A percentile compares a stretch with the other conserved stretches of the same genome.
Evolutionary conservation across 352 stramenopile genomes (phyloP).

Genomic region (Thraustochytrium striatum): DNA sequence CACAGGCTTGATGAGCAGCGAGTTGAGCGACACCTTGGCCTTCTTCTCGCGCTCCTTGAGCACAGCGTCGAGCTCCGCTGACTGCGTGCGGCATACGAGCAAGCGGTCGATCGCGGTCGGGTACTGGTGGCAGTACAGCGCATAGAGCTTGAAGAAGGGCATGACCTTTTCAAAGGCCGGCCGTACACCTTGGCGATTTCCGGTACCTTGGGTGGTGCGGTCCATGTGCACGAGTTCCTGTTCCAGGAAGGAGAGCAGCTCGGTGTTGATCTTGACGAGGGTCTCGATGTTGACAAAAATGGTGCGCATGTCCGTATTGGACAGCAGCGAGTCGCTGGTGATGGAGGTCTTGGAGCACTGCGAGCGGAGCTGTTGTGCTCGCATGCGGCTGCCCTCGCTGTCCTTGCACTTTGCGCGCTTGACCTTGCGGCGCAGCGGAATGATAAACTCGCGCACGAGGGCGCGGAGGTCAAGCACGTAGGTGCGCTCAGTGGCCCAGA

Average conservation of each 20-base stretch:
- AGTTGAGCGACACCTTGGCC: constrained; percentile 9
- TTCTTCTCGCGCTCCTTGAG: constrained; percentile 34
- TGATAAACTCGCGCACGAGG: constrained; percentile 44
- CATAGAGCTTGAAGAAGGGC: constrained; percentile 51
- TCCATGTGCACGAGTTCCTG: constrained; percentile 28
- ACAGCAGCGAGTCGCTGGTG: background rate
- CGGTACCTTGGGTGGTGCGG: background rate
- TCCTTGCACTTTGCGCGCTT: constrained; percentile 23
- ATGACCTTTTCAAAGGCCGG: constrained; percentile 32
- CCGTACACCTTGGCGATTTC: too few species aligned
- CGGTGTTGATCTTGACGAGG: constrained; percentile 48
- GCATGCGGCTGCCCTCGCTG: background rate
- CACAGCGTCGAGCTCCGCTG: background rate
- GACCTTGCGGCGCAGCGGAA: constrained; percentile 31
- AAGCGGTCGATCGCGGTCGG: constrained; percentile 29
- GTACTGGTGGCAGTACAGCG: constrained; percentile 51
- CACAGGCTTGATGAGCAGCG: constrained; percentile 51
- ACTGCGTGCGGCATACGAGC: constrained; percentile 5
- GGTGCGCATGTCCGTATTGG: constrained; percentile 43
- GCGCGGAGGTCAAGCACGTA: constrained; percentile 40
- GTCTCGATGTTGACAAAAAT: constrained; percentile 51
- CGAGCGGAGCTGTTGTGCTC: too few species aligned
- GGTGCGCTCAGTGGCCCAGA: constrained; percentile 44
- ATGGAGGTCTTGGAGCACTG: constrained; percentile 10
- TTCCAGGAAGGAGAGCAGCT: constrained; percentile 44